A percentile compares a stretch with the other conserved stretches of the same genome.
These are phyloP conservation scores for Agapanthus africanus DNA, from an alignment of 106 monocot species.

Conservation along the genomic window DNA sequence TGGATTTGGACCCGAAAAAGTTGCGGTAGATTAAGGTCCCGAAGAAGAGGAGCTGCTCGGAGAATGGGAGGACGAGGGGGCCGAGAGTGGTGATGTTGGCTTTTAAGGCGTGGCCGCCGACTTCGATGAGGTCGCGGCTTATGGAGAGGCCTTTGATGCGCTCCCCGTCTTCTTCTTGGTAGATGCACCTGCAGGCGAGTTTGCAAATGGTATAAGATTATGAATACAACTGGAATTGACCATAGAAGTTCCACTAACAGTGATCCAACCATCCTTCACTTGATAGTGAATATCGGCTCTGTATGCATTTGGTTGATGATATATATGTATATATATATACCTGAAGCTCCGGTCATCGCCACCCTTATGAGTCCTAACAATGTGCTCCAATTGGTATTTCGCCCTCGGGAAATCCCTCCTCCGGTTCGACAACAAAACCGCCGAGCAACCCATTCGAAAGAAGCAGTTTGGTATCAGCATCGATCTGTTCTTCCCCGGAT, in stretches of 20 bases:
- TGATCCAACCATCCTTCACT: no score
- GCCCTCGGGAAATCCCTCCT: slow-evolving; percentile 54
- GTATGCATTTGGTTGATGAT: no score
- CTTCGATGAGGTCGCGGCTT: slow-evolving; percentile 31
- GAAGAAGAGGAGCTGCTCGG: slow-evolving; percentile 53
- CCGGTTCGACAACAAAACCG: slow-evolving; percentile 57
- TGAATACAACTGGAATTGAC: no score
- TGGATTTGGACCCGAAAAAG: slow-evolving; percentile 29
- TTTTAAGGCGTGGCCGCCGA: slow-evolving; percentile 29
- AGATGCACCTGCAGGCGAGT: slow-evolving; percentile 27
- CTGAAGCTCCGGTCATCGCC: slow-evolving; percentile 67
- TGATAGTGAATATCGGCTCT: no score
- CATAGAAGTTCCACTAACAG: no score
- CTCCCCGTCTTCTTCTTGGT: slow-evolving; percentile 35
- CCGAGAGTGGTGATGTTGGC: slow-evolving; percentile 38
- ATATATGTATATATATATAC: no score
- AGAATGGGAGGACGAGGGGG: slow-evolving; percentile 51
- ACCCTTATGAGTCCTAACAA: slow-evolving; percentile 75
- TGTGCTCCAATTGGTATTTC: slow-evolving; percentile 70
- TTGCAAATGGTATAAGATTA: no score
- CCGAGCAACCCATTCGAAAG: slow-evolving; percentile 69
- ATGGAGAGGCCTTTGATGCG: slow-evolving; percentile 28
- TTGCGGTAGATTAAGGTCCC: slow-evolving; percentile 33
- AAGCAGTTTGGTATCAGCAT: slow-evolving; percentile 82
- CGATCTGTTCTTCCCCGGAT: slow-evolving; percentile 44